Base-by-base conservation (phyloP, 2,329 filamentous ascomycete genomes). In the Rachicladosporium sp. region DNA sequence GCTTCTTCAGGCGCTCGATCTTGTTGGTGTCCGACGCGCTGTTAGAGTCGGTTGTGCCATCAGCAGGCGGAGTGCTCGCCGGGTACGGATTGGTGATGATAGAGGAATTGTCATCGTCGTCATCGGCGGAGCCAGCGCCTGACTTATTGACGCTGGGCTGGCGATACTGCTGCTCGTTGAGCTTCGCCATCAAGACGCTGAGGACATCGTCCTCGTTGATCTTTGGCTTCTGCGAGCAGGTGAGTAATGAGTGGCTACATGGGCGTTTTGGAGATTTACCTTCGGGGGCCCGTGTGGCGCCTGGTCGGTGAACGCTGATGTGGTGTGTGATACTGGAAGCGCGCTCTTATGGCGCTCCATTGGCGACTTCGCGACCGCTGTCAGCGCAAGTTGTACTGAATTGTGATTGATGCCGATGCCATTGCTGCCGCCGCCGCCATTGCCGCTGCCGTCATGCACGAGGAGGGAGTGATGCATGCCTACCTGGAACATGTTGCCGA, bases 181-280 rank as follows among this genome's bases (percentile, higher is more conserved):
- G 69, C 55, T 79, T 82, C 41, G 80, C 75, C 47, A 87, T 66
- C 37, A 87, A 73, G 43, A 78, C 78, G 51, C 91, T 83, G 68
- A 88, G 42, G n/a, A 48, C 46, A 32, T 42, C 47, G 29, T 45
- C 41, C 27, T 42, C 23, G 33, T 42, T 36, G 34, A 12, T 11
- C 21, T 35, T 37, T 35, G 34, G 6, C 21, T 36, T 31, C 31
- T 23, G 37, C 30, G 31, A 38, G 57, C 50, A 29, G 44, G 40
- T 29, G 56, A 23, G 35, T 32, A 37, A 34, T 34, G 35, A 41
- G 33, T 15, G 57, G 35, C 29, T 11, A 33, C 3, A 12, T 15
- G 37, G 6, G 29, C 11, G 8, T 29, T 27, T 36, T 40, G 11
- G 23, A 33, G 19, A 42, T 42, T 37, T 40, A 45, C 50, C 41